Base-by-base conservation (phyloP, 495 filamentous ascomycete genomes). In the Patellaria atrata region DNA sequence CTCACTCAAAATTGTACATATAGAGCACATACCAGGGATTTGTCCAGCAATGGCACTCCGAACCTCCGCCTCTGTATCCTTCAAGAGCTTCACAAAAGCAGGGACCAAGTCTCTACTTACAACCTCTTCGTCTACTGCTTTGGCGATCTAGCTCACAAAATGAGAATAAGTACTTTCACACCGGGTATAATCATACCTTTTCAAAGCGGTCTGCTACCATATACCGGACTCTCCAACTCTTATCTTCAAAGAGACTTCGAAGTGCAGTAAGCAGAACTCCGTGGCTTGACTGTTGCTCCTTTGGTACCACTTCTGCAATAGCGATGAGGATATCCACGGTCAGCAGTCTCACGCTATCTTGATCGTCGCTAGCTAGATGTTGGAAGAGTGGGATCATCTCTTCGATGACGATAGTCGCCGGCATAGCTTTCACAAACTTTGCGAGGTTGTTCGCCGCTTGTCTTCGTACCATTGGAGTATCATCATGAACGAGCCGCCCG, bases 311-410 rank as follows among this genome's bases (percentile, higher is more conserved):
- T 58, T 97, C 91, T 30, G 91, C 89, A 49, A 96, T 92, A 18
- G 87, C 74, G 51, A 94, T 93, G 33, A 97, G 71, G 42, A 96
- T 81, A 49, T 97, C 91, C 24, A 97, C 91, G 0, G 91, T 96
- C 51, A 97, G 69, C 44, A 97, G 65, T 37, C 89, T 77, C 30
- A 97, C 89, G 48, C 89, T 96, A 52, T 97, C 89, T 59, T 97
- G 89, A 50, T 97, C 89, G 50, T 97, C 89, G 43, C 74, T 69
- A 16, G 86, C 85, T 27, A 97, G 73, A 58, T 94, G 89, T 60
- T 96, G 86, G 63, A 96, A 96, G 35, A 94, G 71, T 55, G 87
- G 85, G 62, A 97, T 94, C 82, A 97, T 94, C 61, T 97, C 89
- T 21, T 92, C 81, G 44, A 96, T 85, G 41, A 96, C 80, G 46